Evolutionary conservation across 768 basidiomycete genomes (phyloP), one percentile per base, ranked within the genome.

Genomic region (Rhizopogon vulgaris): DNA sequence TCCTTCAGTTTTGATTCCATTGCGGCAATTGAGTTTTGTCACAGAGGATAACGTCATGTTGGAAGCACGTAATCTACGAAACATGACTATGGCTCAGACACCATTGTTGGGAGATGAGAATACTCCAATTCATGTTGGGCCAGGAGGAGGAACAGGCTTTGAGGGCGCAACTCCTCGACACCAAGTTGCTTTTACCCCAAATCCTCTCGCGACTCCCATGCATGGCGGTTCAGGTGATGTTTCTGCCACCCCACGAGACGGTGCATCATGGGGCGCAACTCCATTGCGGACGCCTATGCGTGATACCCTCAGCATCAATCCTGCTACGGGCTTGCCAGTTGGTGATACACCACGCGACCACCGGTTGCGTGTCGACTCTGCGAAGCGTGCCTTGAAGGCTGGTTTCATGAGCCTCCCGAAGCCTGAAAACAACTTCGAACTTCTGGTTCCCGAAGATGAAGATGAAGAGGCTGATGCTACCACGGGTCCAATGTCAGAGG

Each of bases 81-180:
- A 93, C 61, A 90, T 99, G 92, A 85, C 84, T 10, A 85, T 86
- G 39, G 79, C 80, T 3, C 94, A 98, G 70, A 99, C 96, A 0
- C 96, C 96, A 14, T 75, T 99, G 2, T 79, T 98, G 11, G 96
- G 96, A 3, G 92, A 98, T 45, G 95, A 98, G 70, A 99, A 99
- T 68, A 98, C 96, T 0, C 96, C 94, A 11, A 67, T 98, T 43
- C 95, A 94, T 63, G 69, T 73, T 6, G 75, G 76, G 2, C 74
- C 83, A 18, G 80, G 75, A n/a, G 86, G 83, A 12, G 90, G 91
- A 11, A 92, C 93, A 6, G 96, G 96, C 2, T 99, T 92, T 64
- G 94, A 94, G 65, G 79, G 94, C 41, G 95, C 94, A 0, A 97
- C 95, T 4, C 96, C 96, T n/a, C 85, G 82, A 18, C 92, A 92